Evolutionary conservation across 352 stramenopile species (phyloP), one percentile per base, ranked within the genome.

Genomic region (Globisporangium megalacanthum): DNA sequence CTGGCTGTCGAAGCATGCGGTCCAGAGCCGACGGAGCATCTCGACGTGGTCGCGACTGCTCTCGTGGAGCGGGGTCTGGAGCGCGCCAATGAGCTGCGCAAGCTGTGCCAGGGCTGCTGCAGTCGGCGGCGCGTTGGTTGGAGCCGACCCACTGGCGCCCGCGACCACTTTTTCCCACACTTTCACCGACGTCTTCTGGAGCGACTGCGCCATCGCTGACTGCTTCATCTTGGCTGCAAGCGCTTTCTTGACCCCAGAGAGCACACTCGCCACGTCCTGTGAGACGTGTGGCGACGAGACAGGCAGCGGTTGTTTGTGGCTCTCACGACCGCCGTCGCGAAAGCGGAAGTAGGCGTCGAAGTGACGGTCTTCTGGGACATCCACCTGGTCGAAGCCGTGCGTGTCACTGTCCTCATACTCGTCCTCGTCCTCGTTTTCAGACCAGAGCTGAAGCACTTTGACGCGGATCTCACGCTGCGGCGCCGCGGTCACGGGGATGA

Each of bases 191-290:
- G 79, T 75, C 49, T 94, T 94, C 54, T 92, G 80, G 20, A 94
- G 61, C 15, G 68, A 79, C 60, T 89, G 78, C 15, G 77, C 81
- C 54, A 91, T 64, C 2, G 51, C 61, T 2, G 79, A 92, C 42
- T 86, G 70, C 69, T 88, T 89, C 72, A 90, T 87, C 66, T 89
- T 89, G 58, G 82, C 89, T n/a, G 79, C 64, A 7, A 92, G 72
- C 20, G 77, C 79, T 63, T 92, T 89, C 69, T 86, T 92, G 25
- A 89, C 79, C 15, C 77, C 82, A 9, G 83, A 83, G 19, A 92
- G 59, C 22, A 92, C 79, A 10, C 70, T 74, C 2, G 70, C 55
- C 6, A 82, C 75, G n/a, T 91, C 77, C 51, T 88, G 78, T 13
- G 51, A 49, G 14, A 29, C 59, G 17, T 20, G 63, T 41, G 47